A percentile compares a stretch with the other conserved stretches of the same genome.
Evolutionary conservation across 2,329 filamentous ascomycete genomes (phyloP).

Genomic region (Teratosphaeria viscida): DNA sequence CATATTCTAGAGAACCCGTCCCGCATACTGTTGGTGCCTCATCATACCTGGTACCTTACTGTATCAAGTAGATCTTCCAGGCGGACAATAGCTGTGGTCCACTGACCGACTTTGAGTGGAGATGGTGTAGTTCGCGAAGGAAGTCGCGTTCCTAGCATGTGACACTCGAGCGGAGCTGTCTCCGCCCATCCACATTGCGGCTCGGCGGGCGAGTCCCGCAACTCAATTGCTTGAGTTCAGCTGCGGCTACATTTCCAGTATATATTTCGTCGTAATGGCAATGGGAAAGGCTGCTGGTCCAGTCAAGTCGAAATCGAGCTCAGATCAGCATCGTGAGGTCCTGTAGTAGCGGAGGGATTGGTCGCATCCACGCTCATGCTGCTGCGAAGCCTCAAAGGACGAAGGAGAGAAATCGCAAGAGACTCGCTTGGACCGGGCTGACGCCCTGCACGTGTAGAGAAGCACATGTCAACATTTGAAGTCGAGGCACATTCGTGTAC

Average conservation of each 20-base stretch:
- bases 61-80: background rate
- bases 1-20: too few relatives aligned
- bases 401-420: conserved; percentile 1
- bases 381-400: background rate
- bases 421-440: conserved; percentile 4
- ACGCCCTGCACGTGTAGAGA: background rate
- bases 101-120: background rate
- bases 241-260: background rate
- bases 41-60: background rate
- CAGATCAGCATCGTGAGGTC: too few relatives aligned
- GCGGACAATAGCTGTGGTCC: background rate
- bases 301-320: background rate
- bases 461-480: background rate
- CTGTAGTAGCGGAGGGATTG: background rate
- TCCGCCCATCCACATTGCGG: background rate
- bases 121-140: background rate
- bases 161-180: background rate
- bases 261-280: background rate
- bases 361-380: conserved; percentile 1
- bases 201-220: conserved; percentile 1
- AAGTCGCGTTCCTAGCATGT: background rate
- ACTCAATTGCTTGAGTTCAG: background rate
- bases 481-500: background rate
- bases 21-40: background rate
- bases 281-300: background rate